Percentiles rank a stretch among this genome's conserved stretches.
phyloP scores from a whole-genome alignment of 495 filamentous ascomycete genomes.

The Podospora fimiseda region DNA sequence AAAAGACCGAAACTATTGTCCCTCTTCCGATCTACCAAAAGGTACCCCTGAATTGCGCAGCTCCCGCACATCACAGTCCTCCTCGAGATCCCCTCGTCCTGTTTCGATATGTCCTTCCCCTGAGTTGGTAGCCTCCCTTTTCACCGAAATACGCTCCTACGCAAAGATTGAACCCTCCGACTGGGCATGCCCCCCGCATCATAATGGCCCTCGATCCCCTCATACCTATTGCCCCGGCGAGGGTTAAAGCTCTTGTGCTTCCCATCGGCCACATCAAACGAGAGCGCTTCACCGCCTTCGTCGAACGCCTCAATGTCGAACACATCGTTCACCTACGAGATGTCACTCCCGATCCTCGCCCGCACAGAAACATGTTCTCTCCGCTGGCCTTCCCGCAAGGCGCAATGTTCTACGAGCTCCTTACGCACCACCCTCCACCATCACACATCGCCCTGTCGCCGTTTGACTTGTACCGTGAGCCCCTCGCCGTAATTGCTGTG shows the following conservation, averaged over 20 bases:
- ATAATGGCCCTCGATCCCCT: conserved; percentile 81
- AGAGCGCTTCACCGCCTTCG: conserved; percentile 72
- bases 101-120: conserved; percentile 18
- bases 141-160: conserved; percentile 5
- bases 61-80: neutral
- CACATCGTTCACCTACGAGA: conserved; percentile 85
- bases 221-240: conserved; percentile 81
- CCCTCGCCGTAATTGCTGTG: conserved; percentile 71
- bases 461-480: conserved; percentile 78
- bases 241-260: conserved; percentile 73
- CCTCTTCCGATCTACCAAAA: too few relatives aligned
- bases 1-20: too few relatives aligned
- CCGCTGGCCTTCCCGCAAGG: conserved; percentile 87
- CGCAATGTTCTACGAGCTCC: conserved; percentile 82
- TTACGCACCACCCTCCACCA: conserved; percentile 67
- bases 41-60: neutral
- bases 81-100: conserved; percentile 1
- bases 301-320: conserved; percentile 67
- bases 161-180: neutral
- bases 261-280: conserved; percentile 81
- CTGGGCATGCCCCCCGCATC: conserved; percentile 36
- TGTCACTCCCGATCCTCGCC: conserved; percentile 78
- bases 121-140: conserved; percentile 4
- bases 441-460: conserved; percentile 74
- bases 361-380: conserved; percentile 92